Evolutionary conservation across 108 stramenopile genomes (phyloP).

Genomic region (Nitzschia putrida): DNA sequence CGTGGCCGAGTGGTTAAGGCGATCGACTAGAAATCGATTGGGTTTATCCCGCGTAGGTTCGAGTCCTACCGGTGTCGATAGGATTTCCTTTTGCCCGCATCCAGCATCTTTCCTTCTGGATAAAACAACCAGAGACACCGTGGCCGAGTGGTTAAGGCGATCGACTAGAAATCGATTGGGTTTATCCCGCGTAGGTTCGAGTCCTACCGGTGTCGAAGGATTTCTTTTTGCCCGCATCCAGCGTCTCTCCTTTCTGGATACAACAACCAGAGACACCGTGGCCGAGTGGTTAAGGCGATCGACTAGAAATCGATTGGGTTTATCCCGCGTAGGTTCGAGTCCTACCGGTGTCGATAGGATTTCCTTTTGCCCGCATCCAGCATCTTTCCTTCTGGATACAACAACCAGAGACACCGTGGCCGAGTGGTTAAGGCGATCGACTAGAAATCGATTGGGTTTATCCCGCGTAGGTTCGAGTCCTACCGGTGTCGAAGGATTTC

Average conservation of each 20-base stretch:
- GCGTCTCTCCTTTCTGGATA: background rate
- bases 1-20: conserved; percentile 77
- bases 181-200: conserved; percentile 70
- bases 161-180: conserved; percentile 70
- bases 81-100: background rate
- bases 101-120: background rate
- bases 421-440: conserved; percentile 77
- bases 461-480: conserved; percentile 62
- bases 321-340: conserved; percentile 72
- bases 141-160: conserved; percentile 79
- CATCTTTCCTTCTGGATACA: too few species aligned
- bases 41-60: conserved; percentile 68
- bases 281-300: conserved; percentile 75
- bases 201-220: conserved; percentile 46
- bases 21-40: conserved; percentile 68
- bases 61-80: conserved; percentile 54
- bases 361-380: background rate
- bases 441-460: conserved; percentile 65
- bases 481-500: background rate
- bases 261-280: conserved; percentile 25
- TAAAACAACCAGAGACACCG: too few species aligned
- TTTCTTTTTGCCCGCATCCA: background rate
- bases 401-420: conserved; percentile 52
- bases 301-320: conserved; percentile 70
- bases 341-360: conserved; percentile 40